A percentile compares a stretch with the other conserved stretches of the same genome.
These are phyloP conservation scores for Xylariaceae sp. DNA, from an alignment of 2,329 filamentous ascomycete genomes.

Conservation along the genomic window DNA sequence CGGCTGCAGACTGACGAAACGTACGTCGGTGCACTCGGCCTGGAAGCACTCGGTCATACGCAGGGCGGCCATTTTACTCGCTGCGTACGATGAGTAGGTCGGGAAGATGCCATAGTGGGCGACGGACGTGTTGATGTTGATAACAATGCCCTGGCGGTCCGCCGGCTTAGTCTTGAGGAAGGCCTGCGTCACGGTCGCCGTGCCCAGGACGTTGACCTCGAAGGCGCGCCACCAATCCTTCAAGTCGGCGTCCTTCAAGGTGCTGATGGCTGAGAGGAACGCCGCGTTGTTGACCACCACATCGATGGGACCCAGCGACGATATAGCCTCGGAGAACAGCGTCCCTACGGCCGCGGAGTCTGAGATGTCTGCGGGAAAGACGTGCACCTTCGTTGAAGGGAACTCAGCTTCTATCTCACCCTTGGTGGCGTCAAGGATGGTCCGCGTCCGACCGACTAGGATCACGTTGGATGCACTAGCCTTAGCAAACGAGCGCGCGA, in stretches of 20 bases:
- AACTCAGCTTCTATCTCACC: constrained; percentile 3
- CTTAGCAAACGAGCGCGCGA: neutral
- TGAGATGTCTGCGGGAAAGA: neutral
- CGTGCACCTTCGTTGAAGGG: neutral
- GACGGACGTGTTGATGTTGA: constrained; percentile 6
- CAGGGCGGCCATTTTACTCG: neutral
- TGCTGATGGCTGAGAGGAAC: neutral
- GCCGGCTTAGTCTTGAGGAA: constrained; percentile 1
- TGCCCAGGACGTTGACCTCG: constrained; percentile 1
- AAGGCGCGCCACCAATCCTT: constrained; percentile 1
- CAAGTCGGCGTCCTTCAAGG: neutral
- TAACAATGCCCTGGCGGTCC: neutral
- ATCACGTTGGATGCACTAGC: neutral
- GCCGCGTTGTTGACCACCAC: constrained; percentile 3
- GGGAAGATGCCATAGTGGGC: constrained; percentile 4
- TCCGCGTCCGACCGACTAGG: neutral
- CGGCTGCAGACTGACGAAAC: constrained; percentile 2
- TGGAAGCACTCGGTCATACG: constrained; percentile 1
- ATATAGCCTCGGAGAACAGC: neutral
- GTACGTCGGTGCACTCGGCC: neutral
- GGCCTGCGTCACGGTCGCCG: neutral
- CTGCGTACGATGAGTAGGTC: neutral
- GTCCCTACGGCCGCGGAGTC: neutral
- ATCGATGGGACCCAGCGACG: neutral
- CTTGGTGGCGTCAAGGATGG: neutral